A percentile compares a stretch with the other conserved stretches of the same genome.
Conservation (phyloP, 2,329 filamentous ascomycete genomes). For the Mycosphaerelloides madeirae region DNA sequence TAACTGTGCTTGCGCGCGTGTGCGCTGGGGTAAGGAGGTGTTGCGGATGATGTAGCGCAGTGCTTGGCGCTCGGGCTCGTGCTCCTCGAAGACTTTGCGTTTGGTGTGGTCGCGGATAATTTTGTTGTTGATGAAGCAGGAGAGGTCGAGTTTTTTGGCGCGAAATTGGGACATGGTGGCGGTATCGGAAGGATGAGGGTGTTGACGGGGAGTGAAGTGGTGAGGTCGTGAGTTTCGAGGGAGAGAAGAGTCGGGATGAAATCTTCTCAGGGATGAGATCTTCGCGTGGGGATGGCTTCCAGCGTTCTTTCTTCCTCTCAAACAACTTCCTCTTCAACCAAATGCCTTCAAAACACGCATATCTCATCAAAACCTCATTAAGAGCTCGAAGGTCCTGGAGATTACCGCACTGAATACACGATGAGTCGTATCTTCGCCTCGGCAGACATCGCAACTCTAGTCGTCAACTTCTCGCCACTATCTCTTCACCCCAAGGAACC, state of each 20-base stretch:
- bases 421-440: constrained; percentile 27
- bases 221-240: background rate
- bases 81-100: constrained; percentile 81
- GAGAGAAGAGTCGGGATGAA: background rate
- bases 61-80: constrained; percentile 87
- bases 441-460: constrained; percentile 23
- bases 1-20: constrained; percentile 86
- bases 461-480: constrained; percentile 21
- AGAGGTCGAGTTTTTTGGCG: constrained; percentile 82
- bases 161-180: constrained; percentile 61
- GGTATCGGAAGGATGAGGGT: background rate
- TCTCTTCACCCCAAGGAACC: constrained; percentile 14
- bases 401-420: too few relatives aligned
- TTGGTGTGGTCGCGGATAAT: constrained; percentile 94
- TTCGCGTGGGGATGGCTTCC: background rate
- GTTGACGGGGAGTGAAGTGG: background rate
- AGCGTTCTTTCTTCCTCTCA: background rate
- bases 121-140: constrained; percentile 79
- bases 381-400: too few relatives aligned
- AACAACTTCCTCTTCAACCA: background rate
- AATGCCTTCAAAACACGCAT: background rate
- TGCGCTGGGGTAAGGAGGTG: constrained; percentile 73
- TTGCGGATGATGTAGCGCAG: constrained; percentile 83
- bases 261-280: background rate
- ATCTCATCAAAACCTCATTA: too few relatives aligned